Conservation (phyloP, 768 basidiomycete genomes). For the Termitomyces sp. region DNA sequence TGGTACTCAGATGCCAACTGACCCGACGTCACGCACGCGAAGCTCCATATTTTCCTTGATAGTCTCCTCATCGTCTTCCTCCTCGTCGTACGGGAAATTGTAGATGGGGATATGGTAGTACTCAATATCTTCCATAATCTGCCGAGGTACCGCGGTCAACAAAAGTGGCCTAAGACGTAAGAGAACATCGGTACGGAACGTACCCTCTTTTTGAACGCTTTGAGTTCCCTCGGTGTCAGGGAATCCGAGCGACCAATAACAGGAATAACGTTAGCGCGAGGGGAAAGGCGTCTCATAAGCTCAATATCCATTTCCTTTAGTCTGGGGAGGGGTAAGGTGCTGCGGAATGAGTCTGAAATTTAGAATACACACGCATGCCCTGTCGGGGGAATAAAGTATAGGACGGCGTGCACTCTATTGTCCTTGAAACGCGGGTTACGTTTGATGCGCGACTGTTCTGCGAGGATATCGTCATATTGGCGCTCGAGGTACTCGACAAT, state of each 20-base stretch:
- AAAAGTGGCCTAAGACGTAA: conserved; percentile 3
- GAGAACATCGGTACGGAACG: conserved; percentile 14
- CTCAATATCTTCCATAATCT: conserved; percentile 94
- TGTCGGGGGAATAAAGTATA: conserved; percentile 89
- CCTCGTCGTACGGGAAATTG: conserved; percentile 92
- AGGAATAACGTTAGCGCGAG: conserved; percentile 91
- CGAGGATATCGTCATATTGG: conserved; percentile 90
- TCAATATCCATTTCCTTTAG: conserved; percentile 91
- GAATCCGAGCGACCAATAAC: conserved; percentile 87
- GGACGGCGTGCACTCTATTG: conserved; percentile 79
- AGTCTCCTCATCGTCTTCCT: conserved; percentile 92
- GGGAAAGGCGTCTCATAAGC: conserved; percentile 84
- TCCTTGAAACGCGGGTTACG: conserved; percentile 91
- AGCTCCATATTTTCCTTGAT: conserved; percentile 86
- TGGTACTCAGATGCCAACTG: not conserved
- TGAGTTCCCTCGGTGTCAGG: conserved; percentile 75
- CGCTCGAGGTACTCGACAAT: conserved; percentile 84
- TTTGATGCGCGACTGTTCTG: conserved; percentile 84
- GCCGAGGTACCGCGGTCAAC: conserved; percentile 13
- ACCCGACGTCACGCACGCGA: conserved; percentile 38
- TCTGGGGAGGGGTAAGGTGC: conserved; percentile 26
- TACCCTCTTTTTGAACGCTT: conserved; percentile 78
- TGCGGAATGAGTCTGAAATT: not conserved
- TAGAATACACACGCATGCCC: conserved; percentile 64
- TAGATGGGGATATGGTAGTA: conserved; percentile 87